phyloP scores from a whole-genome alignment of 495 filamentous ascomycete species.

The Platismatia glauca region DNA sequence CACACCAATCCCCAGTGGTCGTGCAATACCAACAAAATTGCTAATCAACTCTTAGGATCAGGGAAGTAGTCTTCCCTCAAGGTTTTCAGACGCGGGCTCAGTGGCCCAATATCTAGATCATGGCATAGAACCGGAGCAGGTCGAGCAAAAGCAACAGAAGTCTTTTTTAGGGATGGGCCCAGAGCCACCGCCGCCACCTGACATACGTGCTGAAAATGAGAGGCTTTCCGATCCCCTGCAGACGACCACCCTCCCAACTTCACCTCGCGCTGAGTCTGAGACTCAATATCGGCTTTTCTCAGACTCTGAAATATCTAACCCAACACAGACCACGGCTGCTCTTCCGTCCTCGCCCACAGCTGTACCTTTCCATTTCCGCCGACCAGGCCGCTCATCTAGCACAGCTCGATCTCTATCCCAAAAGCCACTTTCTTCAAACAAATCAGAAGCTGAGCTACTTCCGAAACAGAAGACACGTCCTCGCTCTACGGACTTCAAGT shows the following conservation, averaged over 20 bases:
- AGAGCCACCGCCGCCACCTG: conserved; percentile 35
- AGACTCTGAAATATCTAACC: background rate
- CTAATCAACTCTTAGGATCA: conserved; percentile 19
- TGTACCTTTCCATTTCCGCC: conserved; percentile 42
- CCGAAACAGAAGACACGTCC: conserved; percentile 31
- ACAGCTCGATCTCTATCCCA: conserved; percentile 31
- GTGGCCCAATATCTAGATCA: conserved; percentile 9
- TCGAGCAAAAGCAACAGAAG: conserved; percentile 28
- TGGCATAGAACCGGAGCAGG: conserved; percentile 4
- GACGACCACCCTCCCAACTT: conserved; percentile 10
- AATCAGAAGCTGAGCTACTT: conserved; percentile 28
- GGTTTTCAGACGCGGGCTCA: conserved; percentile 7
- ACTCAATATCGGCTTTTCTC: background rate
- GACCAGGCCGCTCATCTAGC: conserved; percentile 34
- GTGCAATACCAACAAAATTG: background rate
- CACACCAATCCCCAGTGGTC: conserved; percentile 15
- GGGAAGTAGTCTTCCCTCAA: conserved; percentile 3
- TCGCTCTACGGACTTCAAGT: conserved; percentile 40
- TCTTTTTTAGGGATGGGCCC: conserved; percentile 46
- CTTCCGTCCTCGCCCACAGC: conserved; percentile 38
- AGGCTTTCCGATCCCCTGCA: conserved; percentile 13
- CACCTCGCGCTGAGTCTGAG: conserved; percentile 5
- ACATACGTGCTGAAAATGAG: conserved; percentile 7
- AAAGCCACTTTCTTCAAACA: conserved; percentile 24
- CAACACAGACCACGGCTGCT: conserved; percentile 7